Percentiles rank a stretch among this genome's conserved stretches.
phyloP scores from a whole-genome alignment of 192 early-diverging fungal genomes.

The Backusella australiensis region DNA sequence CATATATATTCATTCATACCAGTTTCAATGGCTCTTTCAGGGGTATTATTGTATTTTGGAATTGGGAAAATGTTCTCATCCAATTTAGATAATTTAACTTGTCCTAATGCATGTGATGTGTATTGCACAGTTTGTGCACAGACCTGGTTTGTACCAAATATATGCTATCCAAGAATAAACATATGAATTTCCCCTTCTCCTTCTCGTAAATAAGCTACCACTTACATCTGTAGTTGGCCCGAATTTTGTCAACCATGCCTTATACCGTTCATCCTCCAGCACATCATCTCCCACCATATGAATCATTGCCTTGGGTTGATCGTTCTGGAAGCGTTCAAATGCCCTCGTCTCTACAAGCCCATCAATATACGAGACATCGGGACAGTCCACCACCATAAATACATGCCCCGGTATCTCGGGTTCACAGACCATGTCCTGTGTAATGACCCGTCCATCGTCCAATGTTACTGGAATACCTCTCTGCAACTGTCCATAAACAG shows the following conservation, averaged over 20 bases:
- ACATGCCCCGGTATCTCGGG: slow-evolving; percentile 35
- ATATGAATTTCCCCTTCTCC: not conserved
- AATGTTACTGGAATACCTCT: slow-evolving; percentile 58
- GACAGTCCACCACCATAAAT: slow-evolving; percentile 72
- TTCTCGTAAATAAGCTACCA: not conserved
- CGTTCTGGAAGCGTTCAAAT: slow-evolving; percentile 37
- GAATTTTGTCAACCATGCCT: slow-evolving; percentile 73
- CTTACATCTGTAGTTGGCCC: slow-evolving; percentile 58
- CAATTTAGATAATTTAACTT: slow-evolving; percentile 64
- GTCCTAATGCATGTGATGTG: slow-evolving; percentile 58
- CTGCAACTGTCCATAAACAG: slow-evolving; percentile 55
- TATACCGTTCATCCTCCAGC: slow-evolving; percentile 60
- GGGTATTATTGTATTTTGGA: slow-evolving; percentile 58
- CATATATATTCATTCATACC: not conserved
- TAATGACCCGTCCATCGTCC: slow-evolving; percentile 64
- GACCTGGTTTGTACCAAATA: slow-evolving; percentile 66
- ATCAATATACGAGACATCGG: slow-evolving; percentile 51
- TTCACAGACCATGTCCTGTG: slow-evolving; percentile 63
- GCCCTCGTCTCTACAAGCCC: slow-evolving; percentile 39
- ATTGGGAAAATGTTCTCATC: slow-evolving; percentile 65
- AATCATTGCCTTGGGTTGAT: slow-evolving; percentile 48
- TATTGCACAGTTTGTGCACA: slow-evolving; percentile 66
- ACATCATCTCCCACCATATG: slow-evolving; percentile 71
- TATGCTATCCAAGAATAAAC: slow-evolving; percentile 50
- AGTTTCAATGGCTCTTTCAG: slow-evolving; percentile 23